Percentiles rank a stretch among this genome's conserved stretches.
These are phyloP conservation scores for Leucosporidium scottii DNA, from an alignment of 768 basidiomycete genomes.

Conservation along the genomic window DNA sequence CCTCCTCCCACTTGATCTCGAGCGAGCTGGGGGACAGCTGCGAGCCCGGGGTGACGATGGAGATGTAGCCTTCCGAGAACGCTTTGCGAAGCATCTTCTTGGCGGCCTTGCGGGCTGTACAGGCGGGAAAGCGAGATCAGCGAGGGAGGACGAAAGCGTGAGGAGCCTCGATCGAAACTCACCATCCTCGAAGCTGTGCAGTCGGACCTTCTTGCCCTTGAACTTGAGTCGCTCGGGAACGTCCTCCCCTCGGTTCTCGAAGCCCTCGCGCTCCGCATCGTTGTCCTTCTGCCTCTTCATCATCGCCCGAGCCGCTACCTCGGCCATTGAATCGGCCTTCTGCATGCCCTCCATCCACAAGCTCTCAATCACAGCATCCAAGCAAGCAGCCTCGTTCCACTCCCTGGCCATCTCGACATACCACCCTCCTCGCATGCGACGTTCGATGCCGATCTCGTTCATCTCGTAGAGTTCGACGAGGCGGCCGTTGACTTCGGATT, in stretches of 20 bases:
- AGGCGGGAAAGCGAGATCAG: too few species aligned
- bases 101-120: conserved; percentile 12
- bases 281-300: neutral
- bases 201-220: neutral
- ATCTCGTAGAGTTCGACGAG: conserved; percentile 32
- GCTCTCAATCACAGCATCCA: neutral
- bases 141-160: too few species aligned
- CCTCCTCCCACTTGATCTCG: conserved; percentile 68
- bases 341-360: neutral
- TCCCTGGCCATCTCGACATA: conserved; percentile 23
- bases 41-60: conserved; percentile 67
- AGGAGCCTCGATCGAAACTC: too few species aligned
- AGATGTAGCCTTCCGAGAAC: conserved; percentile 65
- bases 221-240: conserved; percentile 4
- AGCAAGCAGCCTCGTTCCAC: conserved; percentile 1
- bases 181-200: neutral
- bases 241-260: neutral
- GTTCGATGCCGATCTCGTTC: conserved; percentile 21
- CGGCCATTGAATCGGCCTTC: neutral
- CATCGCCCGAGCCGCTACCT: neutral
- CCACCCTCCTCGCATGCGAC: conserved; percentile 13
- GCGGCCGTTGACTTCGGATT: conserved; percentile 23
- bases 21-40: conserved; percentile 76
- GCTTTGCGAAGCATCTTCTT: conserved; percentile 55
- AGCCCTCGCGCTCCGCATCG: too few species aligned